Evolutionary conservation across 78 protist genomes (phyloP).

Genomic region (Tieghemostelium lacteum): DNA sequence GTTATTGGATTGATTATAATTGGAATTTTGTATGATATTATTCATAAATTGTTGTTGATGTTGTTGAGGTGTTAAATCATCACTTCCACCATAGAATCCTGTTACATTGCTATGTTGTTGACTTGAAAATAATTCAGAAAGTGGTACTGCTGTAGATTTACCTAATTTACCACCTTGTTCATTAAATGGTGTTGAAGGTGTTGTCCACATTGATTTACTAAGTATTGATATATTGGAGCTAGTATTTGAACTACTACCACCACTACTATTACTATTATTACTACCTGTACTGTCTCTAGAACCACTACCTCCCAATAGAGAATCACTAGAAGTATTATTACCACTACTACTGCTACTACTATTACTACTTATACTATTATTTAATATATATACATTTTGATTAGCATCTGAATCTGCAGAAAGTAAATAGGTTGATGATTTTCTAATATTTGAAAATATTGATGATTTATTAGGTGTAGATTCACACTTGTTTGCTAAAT

Average conservation of each 20-base stretch:
- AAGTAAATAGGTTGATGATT: neutral
- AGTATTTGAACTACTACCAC: slow-evolving; percentile 1
- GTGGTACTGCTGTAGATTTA: no score
- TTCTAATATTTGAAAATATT: neutral
- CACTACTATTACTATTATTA: neutral
- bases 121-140: no score
- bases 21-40: neutral
- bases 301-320: no score
- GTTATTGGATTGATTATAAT: no score
- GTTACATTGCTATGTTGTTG: no score
- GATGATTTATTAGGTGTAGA: neutral
- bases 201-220: no score
- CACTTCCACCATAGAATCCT: no score
- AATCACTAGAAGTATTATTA: no score
- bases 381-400: no score
- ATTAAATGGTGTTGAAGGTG: neutral
- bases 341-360: slow-evolving; percentile 21
- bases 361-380: no score
- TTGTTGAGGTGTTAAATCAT: no score
- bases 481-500: slow-evolving; percentile 37
- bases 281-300: no score
- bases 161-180: neutral
- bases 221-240: neutral
- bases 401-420: neutral
- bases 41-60: neutral